A percentile compares a stretch with the other conserved stretches of the same genome.
Conservation (phyloP, 257 asterid species). For the Lavandula angustifolia region DNA sequence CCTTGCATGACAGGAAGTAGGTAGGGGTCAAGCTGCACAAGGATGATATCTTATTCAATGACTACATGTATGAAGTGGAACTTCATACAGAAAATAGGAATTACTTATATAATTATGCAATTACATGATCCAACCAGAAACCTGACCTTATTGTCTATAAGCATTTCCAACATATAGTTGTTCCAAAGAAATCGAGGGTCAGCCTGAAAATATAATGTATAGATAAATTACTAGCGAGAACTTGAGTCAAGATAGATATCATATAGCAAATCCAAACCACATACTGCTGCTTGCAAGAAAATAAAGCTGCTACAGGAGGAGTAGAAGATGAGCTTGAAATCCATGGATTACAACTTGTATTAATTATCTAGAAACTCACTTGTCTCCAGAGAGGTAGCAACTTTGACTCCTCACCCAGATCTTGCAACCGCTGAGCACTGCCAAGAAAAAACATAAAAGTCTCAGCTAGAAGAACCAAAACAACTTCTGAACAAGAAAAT, state of each 20-base stretch:
- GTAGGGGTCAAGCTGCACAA: conserved; percentile 89
- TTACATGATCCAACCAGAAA: conserved; percentile 24
- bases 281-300: conserved; percentile 16
- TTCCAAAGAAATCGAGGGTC: conserved; percentile 99
- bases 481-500: conserved; percentile 15
- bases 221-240: conserved; percentile 14
- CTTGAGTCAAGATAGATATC: conserved; percentile 8
- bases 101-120: neutral
- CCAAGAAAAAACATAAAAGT: conserved; percentile 33
- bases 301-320: conserved; percentile 4
- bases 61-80: conserved; percentile 22
- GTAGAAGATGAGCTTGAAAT: conserved; percentile 26
- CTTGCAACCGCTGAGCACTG: conserved; percentile 91
- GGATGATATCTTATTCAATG: conserved; percentile 36
- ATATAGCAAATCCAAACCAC: conserved; percentile 21
- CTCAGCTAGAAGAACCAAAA: conserved; percentile 27
- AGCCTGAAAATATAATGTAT: conserved; percentile 58
- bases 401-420: conserved; percentile 91
- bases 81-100: conserved; percentile 15
- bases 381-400: conserved; percentile 99
- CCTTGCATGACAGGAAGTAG: conserved; percentile 98
- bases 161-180: conserved; percentile 90
- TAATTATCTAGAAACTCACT: conserved; percentile 49
- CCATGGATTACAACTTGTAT: conserved; percentile 22
- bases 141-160: conserved; percentile 86